Conservation (phyloP, 1,284 basidiomycete genomes). For the Quambalaria eucalypti region DNA sequence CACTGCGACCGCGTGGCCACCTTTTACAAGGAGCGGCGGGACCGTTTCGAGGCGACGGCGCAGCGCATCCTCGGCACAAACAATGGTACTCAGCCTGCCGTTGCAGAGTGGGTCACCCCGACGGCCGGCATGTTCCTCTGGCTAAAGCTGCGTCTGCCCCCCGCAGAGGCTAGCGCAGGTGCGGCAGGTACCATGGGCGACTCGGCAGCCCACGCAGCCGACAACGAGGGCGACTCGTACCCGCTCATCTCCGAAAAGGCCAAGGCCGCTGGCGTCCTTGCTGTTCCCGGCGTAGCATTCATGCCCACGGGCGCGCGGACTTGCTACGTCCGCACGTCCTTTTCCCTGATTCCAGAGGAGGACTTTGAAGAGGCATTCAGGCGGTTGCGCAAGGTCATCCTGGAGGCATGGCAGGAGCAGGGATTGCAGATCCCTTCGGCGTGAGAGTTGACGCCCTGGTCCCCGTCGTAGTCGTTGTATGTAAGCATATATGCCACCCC, state of each 20-base stretch:
- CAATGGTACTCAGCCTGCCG: conserved; percentile 6
- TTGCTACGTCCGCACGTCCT: conserved; percentile 37
- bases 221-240: conserved; percentile 59
- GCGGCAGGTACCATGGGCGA: no score
- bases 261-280: conserved; percentile 70
- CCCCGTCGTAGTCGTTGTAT: no score
- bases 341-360: conserved; percentile 30
- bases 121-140: conserved; percentile 61
- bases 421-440: neutral
- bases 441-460: no score
- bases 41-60: conserved; percentile 70
- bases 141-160: conserved; percentile 41
- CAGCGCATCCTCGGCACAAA: conserved; percentile 60
- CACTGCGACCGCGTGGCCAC: conserved; percentile 63
- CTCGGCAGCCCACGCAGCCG: conserved; percentile 1
- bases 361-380: conserved; percentile 33
- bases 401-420: conserved; percentile 31
- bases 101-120: conserved; percentile 62
- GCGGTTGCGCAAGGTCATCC: conserved; percentile 27
- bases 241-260: conserved; percentile 70
- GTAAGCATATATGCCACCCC: no score
- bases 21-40: conserved; percentile 71
- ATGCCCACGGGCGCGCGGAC: conserved; percentile 29
- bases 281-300: conserved; percentile 62
- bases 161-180: no score